A percentile compares a stretch with the other conserved stretches of the same genome.
phyloP scores from a whole-genome alignment of 2,329 filamentous ascomycete species.

The Colletotrichum sp. region DNA sequence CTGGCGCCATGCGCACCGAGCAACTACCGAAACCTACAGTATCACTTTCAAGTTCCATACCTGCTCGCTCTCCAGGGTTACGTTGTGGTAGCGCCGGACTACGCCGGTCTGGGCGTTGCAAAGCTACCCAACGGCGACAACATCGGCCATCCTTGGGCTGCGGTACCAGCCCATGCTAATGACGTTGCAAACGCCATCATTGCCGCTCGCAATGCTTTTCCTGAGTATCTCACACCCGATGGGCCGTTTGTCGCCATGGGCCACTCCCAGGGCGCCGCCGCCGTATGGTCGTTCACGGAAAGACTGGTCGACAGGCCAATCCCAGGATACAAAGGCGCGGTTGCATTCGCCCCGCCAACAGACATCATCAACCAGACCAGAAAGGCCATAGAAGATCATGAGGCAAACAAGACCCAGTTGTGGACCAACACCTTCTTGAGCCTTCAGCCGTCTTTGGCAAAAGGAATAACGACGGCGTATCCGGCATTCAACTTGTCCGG shows the following conservation, averaged over 20 bases:
- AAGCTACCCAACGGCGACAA: background rate
- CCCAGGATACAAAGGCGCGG: rapidly evolving
- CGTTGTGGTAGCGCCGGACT: background rate
- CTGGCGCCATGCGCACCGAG: background rate
- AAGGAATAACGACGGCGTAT: background rate
- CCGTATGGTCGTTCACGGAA: background rate
- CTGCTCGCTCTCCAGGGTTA: background rate
- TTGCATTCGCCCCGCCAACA: background rate
- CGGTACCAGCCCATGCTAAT: background rate
- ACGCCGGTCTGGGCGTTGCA: background rate
- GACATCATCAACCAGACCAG: background rate
- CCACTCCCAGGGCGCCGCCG: background rate
- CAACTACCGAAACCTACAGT: background rate
- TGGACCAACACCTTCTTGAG: background rate
- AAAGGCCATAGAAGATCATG: background rate
- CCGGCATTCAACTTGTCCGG: background rate
- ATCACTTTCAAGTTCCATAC: background rate
- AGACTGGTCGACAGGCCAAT: background rate
- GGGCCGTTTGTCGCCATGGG: background rate
- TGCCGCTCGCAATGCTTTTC: background rate
- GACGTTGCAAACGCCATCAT: background rate
- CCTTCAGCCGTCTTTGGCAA: background rate
- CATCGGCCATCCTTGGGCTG: background rate
- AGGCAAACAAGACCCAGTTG: background rate
- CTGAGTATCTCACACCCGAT: background rate